These are phyloP conservation scores for Bidens hawaiensis DNA, from an alignment of 140 eudicot genomes.

Conservation along the genomic window DNA sequence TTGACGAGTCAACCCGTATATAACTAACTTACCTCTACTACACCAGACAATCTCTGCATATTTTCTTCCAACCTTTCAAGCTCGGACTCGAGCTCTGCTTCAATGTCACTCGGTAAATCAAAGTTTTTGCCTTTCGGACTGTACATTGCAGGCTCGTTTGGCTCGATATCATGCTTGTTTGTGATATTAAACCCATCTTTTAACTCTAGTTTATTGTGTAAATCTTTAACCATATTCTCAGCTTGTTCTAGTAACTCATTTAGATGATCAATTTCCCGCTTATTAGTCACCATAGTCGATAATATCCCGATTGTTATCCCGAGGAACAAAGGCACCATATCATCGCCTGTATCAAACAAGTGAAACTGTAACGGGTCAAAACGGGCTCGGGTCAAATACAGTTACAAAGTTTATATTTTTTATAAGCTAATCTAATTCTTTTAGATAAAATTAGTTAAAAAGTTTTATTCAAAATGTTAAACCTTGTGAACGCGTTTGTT, in stretches of 20 bases:
- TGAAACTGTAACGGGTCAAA: neutral
- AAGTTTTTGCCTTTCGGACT: conserved; percentile 22
- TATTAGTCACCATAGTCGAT: conserved; percentile 29
- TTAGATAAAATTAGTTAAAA: neutral
- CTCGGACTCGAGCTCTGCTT: conserved; percentile 89
- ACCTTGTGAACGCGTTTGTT: conserved; percentile 36
- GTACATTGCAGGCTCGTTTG: conserved; percentile 10
- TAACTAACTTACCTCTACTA: conserved; percentile 44
- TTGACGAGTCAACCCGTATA: neutral
- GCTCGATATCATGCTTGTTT: conserved; percentile 35
- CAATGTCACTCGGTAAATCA: conserved; percentile 52
- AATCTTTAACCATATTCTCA: conserved; percentile 61
- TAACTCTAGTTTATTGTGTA: conserved; percentile 59
- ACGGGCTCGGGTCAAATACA: neutral
- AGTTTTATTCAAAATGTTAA: neutral
- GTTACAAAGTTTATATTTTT: neutral
- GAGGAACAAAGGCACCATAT: conserved; percentile 39
- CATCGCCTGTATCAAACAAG: conserved; percentile 17
- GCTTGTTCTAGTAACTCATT: conserved; percentile 54
- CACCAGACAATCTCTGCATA: conserved; percentile 41
- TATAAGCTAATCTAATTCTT: neutral
- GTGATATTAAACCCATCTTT: conserved; percentile 46
- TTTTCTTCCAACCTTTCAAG: conserved; percentile 66
- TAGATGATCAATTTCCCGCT: conserved; percentile 45
- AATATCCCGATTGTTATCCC: conserved; percentile 64